Evolutionary conservation across 2,329 filamentous ascomycete genomes (phyloP).

Genomic region (Verticillium longisporum): DNA sequence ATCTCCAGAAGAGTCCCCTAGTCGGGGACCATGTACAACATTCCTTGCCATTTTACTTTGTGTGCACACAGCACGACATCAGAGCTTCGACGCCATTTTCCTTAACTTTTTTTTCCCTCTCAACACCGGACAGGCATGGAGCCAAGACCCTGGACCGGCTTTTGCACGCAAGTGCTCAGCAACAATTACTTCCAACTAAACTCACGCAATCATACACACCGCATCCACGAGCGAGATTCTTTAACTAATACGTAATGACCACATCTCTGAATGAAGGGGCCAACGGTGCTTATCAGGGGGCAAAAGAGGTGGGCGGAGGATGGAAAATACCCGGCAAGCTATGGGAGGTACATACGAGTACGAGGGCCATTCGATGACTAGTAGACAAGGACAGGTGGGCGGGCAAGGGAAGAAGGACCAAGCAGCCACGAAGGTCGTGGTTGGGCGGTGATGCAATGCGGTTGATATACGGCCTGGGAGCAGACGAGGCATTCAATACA

Average conservation of each 20-base stretch:
- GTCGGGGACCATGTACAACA: slow-evolving; percentile 3
- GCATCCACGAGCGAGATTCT: not conserved
- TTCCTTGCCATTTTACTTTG: slow-evolving; percentile 6
- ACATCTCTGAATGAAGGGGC: not conserved
- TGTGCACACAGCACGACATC: slow-evolving; percentile 4
- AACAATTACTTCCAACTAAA: not conserved
- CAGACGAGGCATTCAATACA: not conserved
- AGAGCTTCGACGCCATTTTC: slow-evolving; percentile 32
- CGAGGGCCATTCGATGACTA: not conserved
- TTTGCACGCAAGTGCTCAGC: not conserved
- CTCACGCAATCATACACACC: not conserved
- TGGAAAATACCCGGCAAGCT: not conserved
- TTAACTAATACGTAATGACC: not conserved
- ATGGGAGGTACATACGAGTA: not conserved
- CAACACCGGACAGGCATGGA: not conserved
- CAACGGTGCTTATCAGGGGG: not conserved
- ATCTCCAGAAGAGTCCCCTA: not conserved
- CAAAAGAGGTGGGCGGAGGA: not conserved
- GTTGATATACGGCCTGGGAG: not conserved
- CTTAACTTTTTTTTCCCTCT: not conserved
- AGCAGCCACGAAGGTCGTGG: not conserved
- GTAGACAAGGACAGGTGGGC: not conserved
- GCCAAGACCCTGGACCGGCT: not conserved
- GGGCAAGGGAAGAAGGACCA: not conserved
- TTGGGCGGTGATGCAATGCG: not conserved